phyloP scores from a whole-genome alignment of 768 basidiomycete genomes.

The Hygrophorus pudorinus region DNA sequence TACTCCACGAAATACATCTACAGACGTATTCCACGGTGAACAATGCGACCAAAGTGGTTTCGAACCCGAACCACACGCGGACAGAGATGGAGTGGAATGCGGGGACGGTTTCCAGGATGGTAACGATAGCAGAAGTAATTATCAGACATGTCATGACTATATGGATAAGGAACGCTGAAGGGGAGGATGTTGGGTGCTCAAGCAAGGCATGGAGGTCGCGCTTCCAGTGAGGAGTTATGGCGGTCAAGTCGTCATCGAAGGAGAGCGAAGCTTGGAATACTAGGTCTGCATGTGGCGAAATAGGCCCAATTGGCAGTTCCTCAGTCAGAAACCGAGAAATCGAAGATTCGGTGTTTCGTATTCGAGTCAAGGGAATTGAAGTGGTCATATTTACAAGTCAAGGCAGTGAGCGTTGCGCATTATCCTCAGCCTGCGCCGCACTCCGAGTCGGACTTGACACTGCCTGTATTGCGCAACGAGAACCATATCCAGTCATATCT shows the following conservation, averaged over 20 bases:
- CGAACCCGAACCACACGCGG: conserved; percentile 77
- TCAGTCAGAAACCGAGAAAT: conserved; percentile 30
- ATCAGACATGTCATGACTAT: conserved; percentile 63
- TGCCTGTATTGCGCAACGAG: no score
- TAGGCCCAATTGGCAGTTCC: conserved; percentile 19
- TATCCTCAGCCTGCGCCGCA: no score
- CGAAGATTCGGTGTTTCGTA: not conserved
- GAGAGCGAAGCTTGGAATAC: conserved; percentile 26
- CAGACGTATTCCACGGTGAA: conserved; percentile 83
- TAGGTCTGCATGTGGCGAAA: conserved; percentile 27
- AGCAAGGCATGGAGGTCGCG: conserved; percentile 58
- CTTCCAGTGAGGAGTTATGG: conserved; percentile 48
- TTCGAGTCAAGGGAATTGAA: conserved; percentile 1
- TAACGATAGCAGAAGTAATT: conserved; percentile 63
- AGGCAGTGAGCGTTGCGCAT: no score
- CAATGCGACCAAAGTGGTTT: conserved; percentile 73
- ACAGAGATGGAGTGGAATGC: conserved; percentile 60
- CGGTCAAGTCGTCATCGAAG: conserved; percentile 26
- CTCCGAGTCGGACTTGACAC: no score
- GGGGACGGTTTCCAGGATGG: conserved; percentile 72
- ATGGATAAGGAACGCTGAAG: conserved; percentile 69
- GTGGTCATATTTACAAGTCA: no score
- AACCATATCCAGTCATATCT: no score
- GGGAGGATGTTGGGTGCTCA: conserved; percentile 71
- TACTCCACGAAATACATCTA: conserved; percentile 68